Evolutionary conservation across 176 grass and related monocot species (phyloP).

Genomic region (Themeda triandra): DNA sequence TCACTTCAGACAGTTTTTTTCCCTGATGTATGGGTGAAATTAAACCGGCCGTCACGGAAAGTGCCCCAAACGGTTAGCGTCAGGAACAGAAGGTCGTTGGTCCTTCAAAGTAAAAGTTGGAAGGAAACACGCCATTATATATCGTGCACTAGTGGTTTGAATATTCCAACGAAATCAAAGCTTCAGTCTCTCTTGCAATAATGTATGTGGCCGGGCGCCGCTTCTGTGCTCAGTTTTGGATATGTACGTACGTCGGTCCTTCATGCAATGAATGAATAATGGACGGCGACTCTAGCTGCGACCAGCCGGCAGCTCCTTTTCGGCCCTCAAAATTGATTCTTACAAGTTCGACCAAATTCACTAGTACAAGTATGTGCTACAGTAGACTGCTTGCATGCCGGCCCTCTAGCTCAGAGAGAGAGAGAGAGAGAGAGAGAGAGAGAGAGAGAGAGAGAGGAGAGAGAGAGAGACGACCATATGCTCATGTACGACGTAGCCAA

Average conservation of each 20-base stretch:
- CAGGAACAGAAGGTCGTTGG: no score
- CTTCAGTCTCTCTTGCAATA: neutral
- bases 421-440: no score
- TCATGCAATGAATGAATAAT: slow-evolving; percentile 25
- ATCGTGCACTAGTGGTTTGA: neutral
- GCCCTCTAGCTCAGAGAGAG: no score
- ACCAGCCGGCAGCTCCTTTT: slow-evolving; percentile 24
- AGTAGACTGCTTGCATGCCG: neutral
- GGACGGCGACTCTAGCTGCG: neutral
- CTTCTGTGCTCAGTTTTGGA: slow-evolving; percentile 38
- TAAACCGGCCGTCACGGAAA: no score
- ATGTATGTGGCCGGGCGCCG: slow-evolving; percentile 2
- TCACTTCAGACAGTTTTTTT: no score
- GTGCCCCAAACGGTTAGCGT: no score
- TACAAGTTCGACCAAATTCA: neutral
- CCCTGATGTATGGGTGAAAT: no score
- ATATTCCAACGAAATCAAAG: neutral
- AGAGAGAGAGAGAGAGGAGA: no score
- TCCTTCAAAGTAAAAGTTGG: no score
- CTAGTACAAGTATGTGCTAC: neutral
- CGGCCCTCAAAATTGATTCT: slow-evolving; percentile 24
- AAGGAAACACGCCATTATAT: no score
- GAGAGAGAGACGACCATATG: neutral
- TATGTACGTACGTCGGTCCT: slow-evolving; percentile 6
- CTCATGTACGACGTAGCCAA: slow-evolving; percentile 7